Conservation (phyloP, 139 green algal species). For the Marvania coccoides region DNA sequence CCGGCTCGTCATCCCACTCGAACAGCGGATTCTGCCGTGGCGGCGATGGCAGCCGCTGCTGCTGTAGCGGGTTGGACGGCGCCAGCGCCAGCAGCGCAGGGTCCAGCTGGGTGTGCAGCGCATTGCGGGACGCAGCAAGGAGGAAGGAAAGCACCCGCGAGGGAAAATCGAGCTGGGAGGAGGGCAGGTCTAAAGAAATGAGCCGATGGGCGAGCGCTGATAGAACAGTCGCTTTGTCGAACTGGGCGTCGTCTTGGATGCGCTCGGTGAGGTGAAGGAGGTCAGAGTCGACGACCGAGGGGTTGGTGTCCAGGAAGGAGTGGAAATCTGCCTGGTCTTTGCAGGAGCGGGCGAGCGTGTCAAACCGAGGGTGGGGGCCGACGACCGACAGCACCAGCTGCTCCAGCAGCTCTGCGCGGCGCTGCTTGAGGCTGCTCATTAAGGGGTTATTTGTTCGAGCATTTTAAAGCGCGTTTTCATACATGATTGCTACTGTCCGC, state of each 20-base stretch:
- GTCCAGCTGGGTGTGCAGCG: neutral
- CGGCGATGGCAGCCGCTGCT: neutral
- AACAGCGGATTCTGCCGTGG: neutral
- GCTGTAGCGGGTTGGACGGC: neutral
- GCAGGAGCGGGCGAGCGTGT: neutral
- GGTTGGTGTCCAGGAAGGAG: neutral
- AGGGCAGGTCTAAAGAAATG: neutral
- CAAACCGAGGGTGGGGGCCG: neutral
- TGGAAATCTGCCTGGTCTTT: neutral
- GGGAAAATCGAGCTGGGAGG: slow-evolving; percentile 11
- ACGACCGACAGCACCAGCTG: neutral
- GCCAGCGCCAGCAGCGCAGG: neutral
- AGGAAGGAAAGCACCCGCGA: slow-evolving; percentile 14
- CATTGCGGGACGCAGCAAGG: neutral
- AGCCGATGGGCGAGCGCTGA: neutral
- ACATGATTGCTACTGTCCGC: neutral
- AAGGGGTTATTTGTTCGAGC: neutral
- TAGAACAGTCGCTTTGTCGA: slow-evolving; percentile 15
- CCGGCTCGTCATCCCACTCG: neutral
- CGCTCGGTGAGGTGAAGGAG: slow-evolving; percentile 3
- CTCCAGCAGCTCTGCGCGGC: neutral
- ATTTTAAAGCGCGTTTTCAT: neutral
- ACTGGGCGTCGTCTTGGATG: slow-evolving; percentile 16
- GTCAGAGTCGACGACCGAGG: neutral
- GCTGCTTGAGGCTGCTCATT: neutral